Conservation (phyloP, 1,284 basidiomycete species). For the Ceratobasidium sp. region DNA sequence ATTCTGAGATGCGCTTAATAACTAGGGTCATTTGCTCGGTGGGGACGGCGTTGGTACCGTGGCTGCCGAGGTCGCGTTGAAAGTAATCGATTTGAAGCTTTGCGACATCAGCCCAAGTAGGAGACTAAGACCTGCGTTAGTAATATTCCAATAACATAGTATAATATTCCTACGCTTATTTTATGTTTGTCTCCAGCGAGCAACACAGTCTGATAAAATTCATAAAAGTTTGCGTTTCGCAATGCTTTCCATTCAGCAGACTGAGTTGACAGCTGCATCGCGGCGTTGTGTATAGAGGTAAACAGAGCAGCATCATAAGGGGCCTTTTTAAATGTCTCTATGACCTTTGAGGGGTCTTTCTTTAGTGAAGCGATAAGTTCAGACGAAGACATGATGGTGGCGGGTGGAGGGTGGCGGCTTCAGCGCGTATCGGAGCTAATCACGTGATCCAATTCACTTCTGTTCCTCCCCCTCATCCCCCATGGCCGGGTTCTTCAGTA, state of each 20-base stretch:
- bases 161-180: conserved; percentile 9
- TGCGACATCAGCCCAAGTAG: conserved; percentile 37
- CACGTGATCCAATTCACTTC: conserved; percentile 46
- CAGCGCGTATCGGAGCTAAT: conserved; percentile 14
- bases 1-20: conserved; percentile 30
- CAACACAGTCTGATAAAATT: conserved; percentile 40
- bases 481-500: conserved; percentile 76
- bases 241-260: conserved; percentile 37
- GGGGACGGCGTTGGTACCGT: conserved; percentile 20
- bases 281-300: conserved; percentile 26
- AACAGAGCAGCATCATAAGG: conserved; percentile 17
- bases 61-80: conserved; percentile 20
- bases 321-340: conserved; percentile 24
- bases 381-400: conserved; percentile 27
- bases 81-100: conserved; percentile 41
- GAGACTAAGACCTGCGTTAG: not conserved
- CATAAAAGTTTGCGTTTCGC: conserved; percentile 43
- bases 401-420: conserved; percentile 5
- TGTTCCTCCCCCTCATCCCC: conserved; percentile 26
- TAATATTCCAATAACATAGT: not conserved
- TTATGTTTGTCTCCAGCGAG: conserved; percentile 22
- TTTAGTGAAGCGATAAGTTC: conserved; percentile 28
- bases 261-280: conserved; percentile 32
- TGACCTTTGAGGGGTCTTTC: conserved; percentile 39
- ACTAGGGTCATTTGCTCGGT: conserved; percentile 40